These are phyloP conservation scores for Asterophora parasitica DNA, from an alignment of 768 basidiomycete species.

Conservation along the genomic window DNA sequence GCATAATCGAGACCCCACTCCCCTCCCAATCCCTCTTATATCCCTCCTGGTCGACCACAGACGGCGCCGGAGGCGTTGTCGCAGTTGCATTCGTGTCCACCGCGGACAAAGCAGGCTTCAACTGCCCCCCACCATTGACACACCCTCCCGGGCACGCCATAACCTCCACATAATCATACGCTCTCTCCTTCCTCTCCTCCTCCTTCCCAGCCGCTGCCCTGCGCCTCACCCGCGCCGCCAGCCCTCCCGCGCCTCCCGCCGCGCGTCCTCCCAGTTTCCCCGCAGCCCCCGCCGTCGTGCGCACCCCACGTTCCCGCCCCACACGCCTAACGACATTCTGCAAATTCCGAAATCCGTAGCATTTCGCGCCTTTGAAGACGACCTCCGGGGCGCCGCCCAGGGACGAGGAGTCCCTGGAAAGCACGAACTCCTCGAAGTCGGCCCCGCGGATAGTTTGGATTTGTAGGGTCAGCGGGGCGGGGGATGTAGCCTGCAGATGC, in stretches of 20 bases:
- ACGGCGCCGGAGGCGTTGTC: not conserved
- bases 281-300: slow-evolving; percentile 67
- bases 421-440: slow-evolving; percentile 74
- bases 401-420: slow-evolving; percentile 34
- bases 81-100: not conserved
- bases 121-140: slow-evolving; percentile 95
- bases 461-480: slow-evolving; percentile 42
- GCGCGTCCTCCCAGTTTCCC: slow-evolving; percentile 35
- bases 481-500: slow-evolving; percentile 39
- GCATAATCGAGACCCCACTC: slow-evolving; percentile 38
- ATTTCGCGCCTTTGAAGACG: slow-evolving; percentile 90
- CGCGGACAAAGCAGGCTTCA: slow-evolving; percentile 33
- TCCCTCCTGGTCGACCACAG: slow-evolving; percentile 56
- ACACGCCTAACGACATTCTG: slow-evolving; percentile 96
- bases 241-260: slow-evolving; percentile 8
- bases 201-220: slow-evolving; percentile 31
- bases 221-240: slow-evolving; percentile 22
- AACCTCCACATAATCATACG: slow-evolving; percentile 91
- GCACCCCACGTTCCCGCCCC: slow-evolving; percentile 76
- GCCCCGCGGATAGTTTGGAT: slow-evolving; percentile 61
- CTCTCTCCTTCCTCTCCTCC: slow-evolving; percentile 34
- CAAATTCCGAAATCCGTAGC: slow-evolving; percentile 95
- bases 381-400: slow-evolving; percentile 40
- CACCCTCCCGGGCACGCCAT: slow-evolving; percentile 99
- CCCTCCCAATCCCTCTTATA: slow-evolving; percentile 59